Base-by-base conservation (phyloP, 164 flowering plant species). In the Chloranthus sessilifolius region DNA sequence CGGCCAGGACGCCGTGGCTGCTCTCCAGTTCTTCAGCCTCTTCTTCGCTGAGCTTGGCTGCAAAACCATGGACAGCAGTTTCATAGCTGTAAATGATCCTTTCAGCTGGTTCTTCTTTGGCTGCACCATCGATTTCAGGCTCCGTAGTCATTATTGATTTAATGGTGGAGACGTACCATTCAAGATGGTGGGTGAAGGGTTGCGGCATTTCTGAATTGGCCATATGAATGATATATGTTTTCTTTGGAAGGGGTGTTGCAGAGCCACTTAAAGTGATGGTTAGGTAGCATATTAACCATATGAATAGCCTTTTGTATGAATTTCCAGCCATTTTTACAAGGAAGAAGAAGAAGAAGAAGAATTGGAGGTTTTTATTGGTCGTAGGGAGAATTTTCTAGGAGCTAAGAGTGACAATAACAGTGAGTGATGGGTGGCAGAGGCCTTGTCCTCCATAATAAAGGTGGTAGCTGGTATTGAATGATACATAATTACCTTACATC, bases 51-150 rank as follows among this genome's bases (percentile, higher is more conserved):
- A 89, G 72, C 47, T 39, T 64, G 16, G 84, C 97, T 8, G 95
- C 94, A 11, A 86, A 70, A 24, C 95, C 97, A 55, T 84, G 92
- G 36, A 89, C 75, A 9, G 90, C 88, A 4, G 72, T 73, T 42
- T 74, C 68, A 59, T 89, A 89, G 38, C 48, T 74, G 66, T 89
- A 89, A 1, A 89, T 40, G 9, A 89, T 73, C 53, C 92, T 69
- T n/a, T 73, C 67, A 7, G 30, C 29, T 3, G 53, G 22, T 2
- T 62, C 69, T 5, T 53, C 63, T 1, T 9, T 53, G 2, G 30
- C 26, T 31, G 34, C 63, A 11, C 36, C 61, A 4, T n/a, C 17
- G 8, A 39, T 29, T 8, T 45, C 33, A 3, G 54, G 38, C 26
- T 42, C 46, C 14, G 12, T 38, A n/a, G 27, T 23, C 1, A 61